These are phyloP conservation scores for Pichia sp. DNA, from an alignment of 1,139 yeast species.

Conservation along the genomic window DNA sequence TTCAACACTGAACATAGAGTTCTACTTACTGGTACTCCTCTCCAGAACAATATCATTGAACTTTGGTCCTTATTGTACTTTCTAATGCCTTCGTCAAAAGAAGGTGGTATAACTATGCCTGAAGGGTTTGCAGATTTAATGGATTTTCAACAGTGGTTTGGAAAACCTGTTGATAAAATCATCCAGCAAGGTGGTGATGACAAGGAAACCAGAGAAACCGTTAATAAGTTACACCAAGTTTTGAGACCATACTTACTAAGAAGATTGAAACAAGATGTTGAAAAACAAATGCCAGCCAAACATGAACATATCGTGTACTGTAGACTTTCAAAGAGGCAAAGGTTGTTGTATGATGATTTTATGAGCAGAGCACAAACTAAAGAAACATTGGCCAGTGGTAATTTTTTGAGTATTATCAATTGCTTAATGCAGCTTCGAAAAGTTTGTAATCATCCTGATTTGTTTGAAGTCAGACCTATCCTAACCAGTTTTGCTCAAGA, in stretches of 20 bases:
- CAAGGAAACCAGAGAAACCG: slow-evolving; percentile 76
- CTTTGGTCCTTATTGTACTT: slow-evolving; percentile 91
- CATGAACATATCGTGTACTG: slow-evolving; percentile 94
- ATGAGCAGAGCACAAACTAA: slow-evolving; percentile 95
- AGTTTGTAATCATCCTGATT: slow-evolving; percentile 96
- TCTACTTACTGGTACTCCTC: slow-evolving; percentile 90
- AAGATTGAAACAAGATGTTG: slow-evolving; percentile 93
- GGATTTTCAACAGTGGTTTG: slow-evolving; percentile 98
- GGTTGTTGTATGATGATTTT: slow-evolving; percentile 90
- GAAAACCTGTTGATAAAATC: slow-evolving; percentile 88
- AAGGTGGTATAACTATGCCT: slow-evolving; percentile 60
- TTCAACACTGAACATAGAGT: slow-evolving; percentile 88
- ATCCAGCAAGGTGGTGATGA: slow-evolving; percentile 69
- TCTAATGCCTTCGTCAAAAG: slow-evolving; percentile 85
- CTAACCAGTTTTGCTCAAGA: slow-evolving; percentile 82
- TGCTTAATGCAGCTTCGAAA: slow-evolving; percentile 97
- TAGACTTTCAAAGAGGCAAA: slow-evolving; percentile 85
- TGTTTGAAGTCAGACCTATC: slow-evolving; percentile 94
- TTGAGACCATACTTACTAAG: slow-evolving; percentile 87
- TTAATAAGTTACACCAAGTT: slow-evolving; percentile 86
- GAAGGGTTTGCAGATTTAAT: slow-evolving; percentile 95
- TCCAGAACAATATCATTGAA: slow-evolving; percentile 88
- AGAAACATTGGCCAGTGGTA: slow-evolving; percentile 91
- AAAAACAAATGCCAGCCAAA: slow-evolving; percentile 98
- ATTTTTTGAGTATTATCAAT: slow-evolving; percentile 89